Conservation (phyloP, 2,329 filamentous ascomycete species). For the Hypoxylon sp. region DNA sequence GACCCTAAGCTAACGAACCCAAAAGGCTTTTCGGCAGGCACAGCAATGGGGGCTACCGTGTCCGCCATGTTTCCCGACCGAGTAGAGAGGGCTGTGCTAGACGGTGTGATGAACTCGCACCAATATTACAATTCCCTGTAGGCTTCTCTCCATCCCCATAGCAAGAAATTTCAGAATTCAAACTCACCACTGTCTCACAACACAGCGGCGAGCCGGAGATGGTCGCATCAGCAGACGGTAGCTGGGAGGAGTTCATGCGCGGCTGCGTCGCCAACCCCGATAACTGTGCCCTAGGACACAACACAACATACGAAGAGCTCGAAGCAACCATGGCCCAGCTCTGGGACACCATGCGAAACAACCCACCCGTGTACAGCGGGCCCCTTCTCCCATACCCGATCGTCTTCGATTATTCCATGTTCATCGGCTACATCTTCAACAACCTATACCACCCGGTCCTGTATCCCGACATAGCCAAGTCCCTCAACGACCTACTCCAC, state of each 20-base stretch:
- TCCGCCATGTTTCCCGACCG: constrained; percentile 62
- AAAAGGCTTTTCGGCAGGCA: constrained; percentile 60
- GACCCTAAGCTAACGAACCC: constrained; percentile 5
- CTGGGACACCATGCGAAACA: constrained; percentile 49
- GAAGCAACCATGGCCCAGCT: constrained; percentile 57
- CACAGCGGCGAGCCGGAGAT: constrained; percentile 39
- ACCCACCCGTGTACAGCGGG: constrained; percentile 48
- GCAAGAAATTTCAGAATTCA: neutral
- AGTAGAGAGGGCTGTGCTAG: constrained; percentile 58
- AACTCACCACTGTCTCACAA: constrained; percentile 18
- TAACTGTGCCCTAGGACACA: constrained; percentile 50
- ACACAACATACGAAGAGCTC: constrained; percentile 56
- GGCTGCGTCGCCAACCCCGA: constrained; percentile 51
- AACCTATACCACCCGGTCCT: constrained; percentile 45
- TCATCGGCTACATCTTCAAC: constrained; percentile 42
- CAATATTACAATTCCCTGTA: constrained; percentile 52
- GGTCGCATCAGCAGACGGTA: constrained; percentile 27
- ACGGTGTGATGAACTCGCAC: constrained; percentile 55
- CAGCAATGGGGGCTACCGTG: constrained; percentile 57
- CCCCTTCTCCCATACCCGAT: neutral
- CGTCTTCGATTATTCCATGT: constrained; percentile 48
- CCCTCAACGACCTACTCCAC: constrained; percentile 36
- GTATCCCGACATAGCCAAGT: constrained; percentile 35
- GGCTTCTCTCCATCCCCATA: neutral
- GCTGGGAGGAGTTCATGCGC: constrained; percentile 33